phyloP scores from a whole-genome alignment of 148 eudicot genomes.

The Mesembryanthemum crystallinum region DNA sequence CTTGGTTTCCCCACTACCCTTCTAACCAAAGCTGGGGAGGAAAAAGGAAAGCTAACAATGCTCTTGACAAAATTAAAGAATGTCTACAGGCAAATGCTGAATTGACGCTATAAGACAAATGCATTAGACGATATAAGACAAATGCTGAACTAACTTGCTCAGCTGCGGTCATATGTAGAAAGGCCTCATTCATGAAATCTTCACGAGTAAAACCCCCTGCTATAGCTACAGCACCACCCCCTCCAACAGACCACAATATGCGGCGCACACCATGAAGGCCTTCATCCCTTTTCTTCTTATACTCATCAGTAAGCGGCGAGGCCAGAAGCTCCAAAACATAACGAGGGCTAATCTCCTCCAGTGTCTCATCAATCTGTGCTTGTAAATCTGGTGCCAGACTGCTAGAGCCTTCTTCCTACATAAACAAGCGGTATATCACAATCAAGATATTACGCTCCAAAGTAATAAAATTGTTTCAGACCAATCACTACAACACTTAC shows the following conservation, averaged over 20 bases:
- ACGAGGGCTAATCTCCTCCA: slow-evolving; percentile 90
- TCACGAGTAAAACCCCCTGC: slow-evolving; percentile 94
- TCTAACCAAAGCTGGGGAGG: neutral
- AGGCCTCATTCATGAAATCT: slow-evolving; percentile 90
- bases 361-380: slow-evolving; percentile 92
- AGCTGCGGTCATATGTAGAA: slow-evolving; percentile 81
- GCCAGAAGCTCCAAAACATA: slow-evolving; percentile 90
- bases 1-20: neutral
- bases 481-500: neutral
- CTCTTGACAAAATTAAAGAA: neutral
- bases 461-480: neutral
- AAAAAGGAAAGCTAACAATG: neutral
- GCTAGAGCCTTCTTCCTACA: slow-evolving; percentile 97
- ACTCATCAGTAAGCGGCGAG: slow-evolving; percentile 68
- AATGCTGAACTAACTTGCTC: slow-evolving; percentile 64
- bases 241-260: slow-evolving; percentile 97
- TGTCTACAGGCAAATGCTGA: slow-evolving; percentile 1
- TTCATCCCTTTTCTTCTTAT: slow-evolving; percentile 64
- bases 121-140: neutral
- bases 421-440: slow-evolving; percentile 7
- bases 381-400: slow-evolving; percentile 95
- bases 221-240: slow-evolving; percentile 93
- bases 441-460: neutral
- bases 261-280: slow-evolving; percentile 96
- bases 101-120: neutral